Conservation (phyloP, 495 filamentous ascomycete species). For the Tuber umbilicatum region DNA sequence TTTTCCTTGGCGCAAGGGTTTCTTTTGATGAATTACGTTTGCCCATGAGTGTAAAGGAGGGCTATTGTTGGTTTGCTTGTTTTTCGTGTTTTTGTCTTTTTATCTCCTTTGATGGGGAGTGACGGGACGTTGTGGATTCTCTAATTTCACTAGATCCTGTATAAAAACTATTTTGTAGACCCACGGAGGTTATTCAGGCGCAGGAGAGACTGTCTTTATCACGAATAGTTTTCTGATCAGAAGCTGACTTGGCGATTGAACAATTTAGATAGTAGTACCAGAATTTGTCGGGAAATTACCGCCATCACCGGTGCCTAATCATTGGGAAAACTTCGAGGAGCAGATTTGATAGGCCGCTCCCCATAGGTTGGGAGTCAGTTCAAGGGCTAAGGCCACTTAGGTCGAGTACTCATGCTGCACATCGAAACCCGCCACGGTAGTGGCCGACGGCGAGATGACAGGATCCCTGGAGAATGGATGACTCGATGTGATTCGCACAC, state of each 20-base stretch:
- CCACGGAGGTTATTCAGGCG: background rate
- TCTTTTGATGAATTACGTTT: background rate
- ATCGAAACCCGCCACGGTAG: background rate
- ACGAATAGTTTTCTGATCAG: background rate
- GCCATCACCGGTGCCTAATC: background rate
- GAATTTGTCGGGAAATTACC: background rate
- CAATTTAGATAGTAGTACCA: background rate
- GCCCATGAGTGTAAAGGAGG: background rate
- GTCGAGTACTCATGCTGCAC: background rate
- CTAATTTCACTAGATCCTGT: background rate
- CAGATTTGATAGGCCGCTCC: background rate
- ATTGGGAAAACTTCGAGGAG: background rate
- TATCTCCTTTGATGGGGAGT: background rate
- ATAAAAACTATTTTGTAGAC: background rate
- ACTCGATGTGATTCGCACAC: background rate
- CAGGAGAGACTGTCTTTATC: background rate
- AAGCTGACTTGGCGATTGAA: background rate
- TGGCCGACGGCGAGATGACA: background rate
- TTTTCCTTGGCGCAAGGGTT: background rate
- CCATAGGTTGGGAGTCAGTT: background rate
- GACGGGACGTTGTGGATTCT: background rate
- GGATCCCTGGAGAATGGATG: constrained; percentile 4
- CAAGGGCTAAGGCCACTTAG: background rate
- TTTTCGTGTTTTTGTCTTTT: constrained; percentile 3
- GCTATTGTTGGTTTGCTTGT: background rate